Evolutionary conservation across 345 rosid genomes (phyloP).

Genomic region (Linum lewisii): DNA sequence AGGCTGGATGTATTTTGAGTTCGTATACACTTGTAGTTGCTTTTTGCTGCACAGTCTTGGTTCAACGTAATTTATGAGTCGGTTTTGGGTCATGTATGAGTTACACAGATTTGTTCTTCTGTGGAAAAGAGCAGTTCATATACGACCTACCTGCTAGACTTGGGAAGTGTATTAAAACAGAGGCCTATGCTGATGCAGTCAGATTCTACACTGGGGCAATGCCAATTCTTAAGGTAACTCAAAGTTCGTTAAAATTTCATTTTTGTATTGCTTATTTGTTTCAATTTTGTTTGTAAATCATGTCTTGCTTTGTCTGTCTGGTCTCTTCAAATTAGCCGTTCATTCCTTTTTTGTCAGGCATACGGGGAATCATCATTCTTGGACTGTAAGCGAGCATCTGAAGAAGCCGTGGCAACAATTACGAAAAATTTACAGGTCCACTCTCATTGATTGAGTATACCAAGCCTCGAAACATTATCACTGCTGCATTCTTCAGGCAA

Average conservation of each 20-base stretch:
- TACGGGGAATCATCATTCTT: conserved; percentile 95
- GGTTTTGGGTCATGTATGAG: conserved; percentile 21
- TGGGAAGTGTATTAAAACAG: conserved; percentile 82
- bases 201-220: conserved; percentile 89
- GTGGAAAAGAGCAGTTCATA: conserved; percentile 83
- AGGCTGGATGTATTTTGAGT: too few relatives aligned
- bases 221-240: conserved; percentile 86
- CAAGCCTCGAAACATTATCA: not conserved
- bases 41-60: too few relatives aligned
- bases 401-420: conserved; percentile 70
- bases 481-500: not conserved
- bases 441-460: conserved; percentile 9
- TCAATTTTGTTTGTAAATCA: conserved; percentile 1
- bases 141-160: conserved; percentile 98
- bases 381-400: conserved; percentile 95
- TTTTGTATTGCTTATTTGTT: not conserved
- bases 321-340: conserved; percentile 8
- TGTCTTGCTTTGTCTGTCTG: not conserved
- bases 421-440: conserved; percentile 71
- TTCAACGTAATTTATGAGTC: not conserved
- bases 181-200: conserved; percentile 94
- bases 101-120: conserved; percentile 33
- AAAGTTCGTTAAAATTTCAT: conserved; percentile 1
- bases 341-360: conserved; percentile 37
- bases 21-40: too few relatives aligned